Conservation (phyloP, 306 rosid species). For the Fagus sylvatica region DNA sequence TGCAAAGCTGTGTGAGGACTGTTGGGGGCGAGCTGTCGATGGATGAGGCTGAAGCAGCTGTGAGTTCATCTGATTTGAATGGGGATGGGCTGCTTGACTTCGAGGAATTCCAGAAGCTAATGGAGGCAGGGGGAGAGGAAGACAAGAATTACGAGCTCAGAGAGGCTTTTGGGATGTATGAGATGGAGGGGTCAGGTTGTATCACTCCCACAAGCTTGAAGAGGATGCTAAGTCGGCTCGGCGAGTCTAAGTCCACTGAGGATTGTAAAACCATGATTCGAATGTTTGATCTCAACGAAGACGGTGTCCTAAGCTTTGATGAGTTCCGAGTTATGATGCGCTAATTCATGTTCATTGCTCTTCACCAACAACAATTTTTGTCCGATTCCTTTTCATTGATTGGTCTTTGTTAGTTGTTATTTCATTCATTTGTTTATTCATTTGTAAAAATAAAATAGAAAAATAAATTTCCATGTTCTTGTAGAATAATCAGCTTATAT, state of each 20-base stretch:
- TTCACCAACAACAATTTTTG: background rate
- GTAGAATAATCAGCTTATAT: background rate
- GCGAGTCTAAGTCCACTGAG: conserved; percentile 23
- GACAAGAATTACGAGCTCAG: conserved; percentile 26
- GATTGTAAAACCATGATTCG: conserved; percentile 34
- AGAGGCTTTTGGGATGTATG: conserved; percentile 37
- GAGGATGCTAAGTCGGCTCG: conserved; percentile 32
- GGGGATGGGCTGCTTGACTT: conserved; percentile 39
- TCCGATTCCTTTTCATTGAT: background rate
- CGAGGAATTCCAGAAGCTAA: conserved; percentile 34
- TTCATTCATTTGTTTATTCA: background rate
- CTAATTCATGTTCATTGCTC: conserved; percentile 7
- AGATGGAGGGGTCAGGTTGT: conserved; percentile 29
- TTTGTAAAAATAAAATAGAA: background rate
- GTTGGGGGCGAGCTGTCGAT: conserved; percentile 23
- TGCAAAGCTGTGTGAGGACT: conserved; percentile 29
- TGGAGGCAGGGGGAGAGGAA: conserved; percentile 21
- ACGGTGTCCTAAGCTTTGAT: conserved; percentile 38
- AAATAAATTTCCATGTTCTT: background rate
- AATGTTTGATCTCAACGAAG: conserved; percentile 36
- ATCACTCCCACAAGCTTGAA: conserved; percentile 35
- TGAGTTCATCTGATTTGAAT: conserved; percentile 27
- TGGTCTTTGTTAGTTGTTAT: too few relatives aligned
- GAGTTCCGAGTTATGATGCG: conserved; percentile 37
- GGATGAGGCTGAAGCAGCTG: conserved; percentile 33